These are phyloP conservation scores for Penicillium concentricum DNA, from an alignment of 2,329 filamentous ascomycete genomes.

Conservation along the genomic window DNA sequence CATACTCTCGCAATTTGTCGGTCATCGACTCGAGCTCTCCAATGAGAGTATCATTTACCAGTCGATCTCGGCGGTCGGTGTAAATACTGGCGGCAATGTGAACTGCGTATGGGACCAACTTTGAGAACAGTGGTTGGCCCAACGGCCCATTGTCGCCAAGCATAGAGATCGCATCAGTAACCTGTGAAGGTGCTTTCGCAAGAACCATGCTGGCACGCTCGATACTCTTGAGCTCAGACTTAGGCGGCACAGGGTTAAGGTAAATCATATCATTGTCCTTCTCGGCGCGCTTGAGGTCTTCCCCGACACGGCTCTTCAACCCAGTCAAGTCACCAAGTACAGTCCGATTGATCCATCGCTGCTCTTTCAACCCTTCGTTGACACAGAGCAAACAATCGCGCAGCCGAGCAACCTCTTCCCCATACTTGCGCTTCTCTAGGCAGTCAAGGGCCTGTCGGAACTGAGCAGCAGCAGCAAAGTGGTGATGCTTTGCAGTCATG, in stretches of 20 bases:
- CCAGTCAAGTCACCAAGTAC: constrained; percentile 80
- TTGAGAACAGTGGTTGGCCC: constrained; percentile 81
- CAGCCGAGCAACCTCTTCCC: constrained; percentile 87
- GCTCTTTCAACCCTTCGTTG: constrained; percentile 82
- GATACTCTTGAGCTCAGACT: constrained; percentile 80
- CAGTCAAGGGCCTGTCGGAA: constrained; percentile 88
- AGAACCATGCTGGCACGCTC: constrained; percentile 88
- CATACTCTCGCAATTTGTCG: constrained; percentile 69
- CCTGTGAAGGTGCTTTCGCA: constrained; percentile 73
- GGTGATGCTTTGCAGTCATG: constrained; percentile 93
- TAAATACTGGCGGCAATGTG: constrained; percentile 96
- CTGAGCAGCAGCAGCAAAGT: constrained; percentile 93
- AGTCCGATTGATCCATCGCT: constrained; percentile 74
- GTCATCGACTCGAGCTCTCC: constrained; percentile 80
- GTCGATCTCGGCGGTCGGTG: constrained; percentile 82
- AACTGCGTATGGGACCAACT: constrained; percentile 91
- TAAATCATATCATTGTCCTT: constrained; percentile 98
- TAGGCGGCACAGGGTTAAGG: constrained; percentile 77
- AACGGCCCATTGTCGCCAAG: constrained; percentile 79
- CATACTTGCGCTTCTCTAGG: constrained; percentile 89
- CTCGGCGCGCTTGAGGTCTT: constrained; percentile 87
- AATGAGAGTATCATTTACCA: constrained; percentile 85
- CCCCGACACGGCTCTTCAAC: constrained; percentile 76
- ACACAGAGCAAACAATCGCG: constrained; percentile 79
- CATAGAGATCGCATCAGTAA: constrained; percentile 75